Conservation (phyloP, 2,329 filamentous ascomycete species). For the Pestalotiopsis fici region DNA sequence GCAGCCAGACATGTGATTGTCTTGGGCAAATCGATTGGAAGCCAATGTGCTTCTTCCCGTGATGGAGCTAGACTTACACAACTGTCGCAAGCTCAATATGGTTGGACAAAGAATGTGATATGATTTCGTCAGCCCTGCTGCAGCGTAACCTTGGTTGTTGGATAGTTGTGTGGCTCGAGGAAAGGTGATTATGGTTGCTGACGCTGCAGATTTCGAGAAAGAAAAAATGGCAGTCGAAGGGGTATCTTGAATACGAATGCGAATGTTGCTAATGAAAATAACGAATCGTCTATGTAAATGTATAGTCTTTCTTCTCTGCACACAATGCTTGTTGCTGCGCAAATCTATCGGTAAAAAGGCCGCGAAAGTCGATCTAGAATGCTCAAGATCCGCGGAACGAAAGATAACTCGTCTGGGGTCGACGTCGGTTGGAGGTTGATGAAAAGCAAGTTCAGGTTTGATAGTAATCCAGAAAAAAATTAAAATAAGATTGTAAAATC, state of each 20-base stretch:
- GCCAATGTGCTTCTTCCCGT: neutral
- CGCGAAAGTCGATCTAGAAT: neutral
- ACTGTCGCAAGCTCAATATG: slow-evolving; percentile 4
- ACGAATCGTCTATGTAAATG: too few relatives aligned
- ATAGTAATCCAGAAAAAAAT: neutral
- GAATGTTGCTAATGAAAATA: neutral
- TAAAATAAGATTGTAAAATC: neutral
- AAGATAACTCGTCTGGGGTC: neutral
- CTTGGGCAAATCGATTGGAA: neutral
- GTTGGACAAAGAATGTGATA: slow-evolving; percentile 12
- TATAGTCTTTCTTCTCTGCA: too few relatives aligned
- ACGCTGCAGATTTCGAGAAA: neutral
- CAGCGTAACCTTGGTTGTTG: neutral
- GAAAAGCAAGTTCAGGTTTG: neutral
- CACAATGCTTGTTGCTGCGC: neutral
- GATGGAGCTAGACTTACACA: slow-evolving; percentile 2
- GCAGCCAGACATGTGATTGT: neutral
- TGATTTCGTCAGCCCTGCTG: neutral
- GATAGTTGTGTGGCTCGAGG: neutral
- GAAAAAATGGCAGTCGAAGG: neutral
- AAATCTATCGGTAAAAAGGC: neutral
- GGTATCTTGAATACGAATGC: neutral
- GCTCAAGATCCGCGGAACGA: slow-evolving; percentile 3
- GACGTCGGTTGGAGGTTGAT: neutral
- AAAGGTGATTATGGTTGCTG: neutral